These are phyloP conservation scores for Daedalea quercina DNA, from an alignment of 768 basidiomycete genomes.

Conservation along the genomic window DNA sequence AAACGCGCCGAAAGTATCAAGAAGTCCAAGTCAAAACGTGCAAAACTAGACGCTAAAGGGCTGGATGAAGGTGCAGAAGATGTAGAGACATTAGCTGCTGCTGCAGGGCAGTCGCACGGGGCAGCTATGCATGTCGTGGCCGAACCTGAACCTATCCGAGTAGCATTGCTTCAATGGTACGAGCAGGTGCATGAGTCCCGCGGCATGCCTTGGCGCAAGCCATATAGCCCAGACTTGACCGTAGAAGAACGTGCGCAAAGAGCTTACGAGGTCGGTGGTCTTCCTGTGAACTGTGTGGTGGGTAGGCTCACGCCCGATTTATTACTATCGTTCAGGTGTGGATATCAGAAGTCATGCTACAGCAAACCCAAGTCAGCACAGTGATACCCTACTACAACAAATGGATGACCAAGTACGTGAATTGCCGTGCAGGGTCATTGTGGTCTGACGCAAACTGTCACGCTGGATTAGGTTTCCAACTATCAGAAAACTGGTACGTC, in stretches of 20 bases:
- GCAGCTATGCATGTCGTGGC: conserved; percentile 43
- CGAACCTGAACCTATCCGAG: conserved; percentile 34
- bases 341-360: conserved; percentile 93
- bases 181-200: conserved; percentile 54
- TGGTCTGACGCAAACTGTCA: background rate
- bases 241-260: conserved; percentile 67
- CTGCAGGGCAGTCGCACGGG: conserved; percentile 27
- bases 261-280: conserved; percentile 77
- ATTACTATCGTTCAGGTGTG: conserved; percentile 52
- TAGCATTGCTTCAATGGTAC: conserved; percentile 65
- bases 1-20: background rate
- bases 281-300: background rate
- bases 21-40: conserved; percentile 2
- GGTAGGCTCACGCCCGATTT: background rate
- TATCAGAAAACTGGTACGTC: conserved; percentile 61
- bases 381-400: conserved; percentile 91
- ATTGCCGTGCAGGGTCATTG: background rate
- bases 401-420: conserved; percentile 74
- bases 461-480: conserved; percentile 64
- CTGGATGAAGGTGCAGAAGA: background rate
- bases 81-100: background rate
- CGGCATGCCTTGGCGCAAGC: conserved; percentile 91
- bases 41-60: background rate
- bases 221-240: conserved; percentile 46
- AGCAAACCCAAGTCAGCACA: conserved; percentile 90